Evolutionary conservation across 306 rosid genomes (phyloP).

Genomic region (Pyrus communis): DNA sequence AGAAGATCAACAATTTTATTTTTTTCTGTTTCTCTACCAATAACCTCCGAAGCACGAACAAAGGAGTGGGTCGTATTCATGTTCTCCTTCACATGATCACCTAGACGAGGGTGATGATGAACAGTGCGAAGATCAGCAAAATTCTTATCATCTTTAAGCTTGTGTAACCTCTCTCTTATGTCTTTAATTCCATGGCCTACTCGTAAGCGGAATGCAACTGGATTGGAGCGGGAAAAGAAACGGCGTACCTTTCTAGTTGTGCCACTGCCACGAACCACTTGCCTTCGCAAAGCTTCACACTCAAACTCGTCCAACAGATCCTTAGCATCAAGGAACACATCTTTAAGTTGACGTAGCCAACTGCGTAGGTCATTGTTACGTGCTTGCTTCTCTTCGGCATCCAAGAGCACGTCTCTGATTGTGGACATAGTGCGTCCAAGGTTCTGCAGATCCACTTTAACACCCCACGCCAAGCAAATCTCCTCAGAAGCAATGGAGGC

Average conservation of each 20-base stretch:
- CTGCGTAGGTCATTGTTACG: background rate
- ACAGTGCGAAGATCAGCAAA: background rate
- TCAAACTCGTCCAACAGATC: constrained; percentile 28
- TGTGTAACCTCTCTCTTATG: constrained; percentile 1
- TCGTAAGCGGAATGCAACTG: background rate
- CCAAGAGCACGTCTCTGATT: constrained; percentile 15
- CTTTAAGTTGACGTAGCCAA: constrained; percentile 17
- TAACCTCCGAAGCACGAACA: background rate
- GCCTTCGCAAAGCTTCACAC: background rate
- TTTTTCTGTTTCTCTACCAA: constrained; percentile 27
- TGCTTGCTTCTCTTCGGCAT: constrained; percentile 29
- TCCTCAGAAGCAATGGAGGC: constrained; percentile 4
- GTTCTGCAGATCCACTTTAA: constrained; percentile 3
- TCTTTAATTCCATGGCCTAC: constrained; percentile 6
- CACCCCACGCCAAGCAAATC: background rate
- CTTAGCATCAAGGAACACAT: constrained; percentile 5
- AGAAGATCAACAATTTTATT: constrained; percentile 2
- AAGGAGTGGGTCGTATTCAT: too few relatives aligned
- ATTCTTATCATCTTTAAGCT: background rate
- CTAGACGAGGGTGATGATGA: too few relatives aligned
- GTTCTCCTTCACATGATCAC: too few relatives aligned
- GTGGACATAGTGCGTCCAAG: constrained; percentile 4
- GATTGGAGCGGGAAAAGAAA: constrained; percentile 12
- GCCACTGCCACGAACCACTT: background rate
- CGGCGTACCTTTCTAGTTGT: background rate